These are phyloP conservation scores for Dianthus caryophyllus DNA, from an alignment of 148 eudicot species.

Conservation along the genomic window DNA sequence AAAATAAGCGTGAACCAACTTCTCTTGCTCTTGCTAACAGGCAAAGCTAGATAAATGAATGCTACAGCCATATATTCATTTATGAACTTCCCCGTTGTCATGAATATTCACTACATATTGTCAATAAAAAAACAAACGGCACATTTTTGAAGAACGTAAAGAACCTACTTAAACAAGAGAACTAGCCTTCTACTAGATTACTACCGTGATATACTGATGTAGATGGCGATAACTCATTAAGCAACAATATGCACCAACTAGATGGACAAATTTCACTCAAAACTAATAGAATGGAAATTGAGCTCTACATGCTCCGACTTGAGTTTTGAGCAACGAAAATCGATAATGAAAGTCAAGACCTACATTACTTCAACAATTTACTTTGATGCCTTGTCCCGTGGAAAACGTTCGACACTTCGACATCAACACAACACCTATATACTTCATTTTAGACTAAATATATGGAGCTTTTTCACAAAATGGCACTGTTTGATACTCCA, in stretches of 20 bases:
- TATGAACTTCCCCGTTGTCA: too few species aligned
- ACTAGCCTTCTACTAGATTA: not conserved
- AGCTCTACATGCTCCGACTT: not conserved
- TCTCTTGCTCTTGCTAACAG: not conserved
- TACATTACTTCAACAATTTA: too few species aligned
- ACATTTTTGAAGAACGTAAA: too few species aligned
- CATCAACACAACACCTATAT: too few species aligned
- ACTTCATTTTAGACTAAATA: too few species aligned
- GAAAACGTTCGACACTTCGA: too few species aligned
- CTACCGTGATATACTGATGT: not conserved
- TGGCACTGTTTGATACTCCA: too few species aligned
- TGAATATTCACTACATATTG: too few species aligned
- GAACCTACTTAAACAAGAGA: too few species aligned
- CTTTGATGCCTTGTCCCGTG: too few species aligned
- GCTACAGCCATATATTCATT: not conserved
- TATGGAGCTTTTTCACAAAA: too few species aligned
- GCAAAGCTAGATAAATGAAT: not conserved
- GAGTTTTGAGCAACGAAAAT: not conserved
- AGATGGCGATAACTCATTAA: not conserved
- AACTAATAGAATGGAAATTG: not conserved
- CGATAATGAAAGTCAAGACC: not conserved
- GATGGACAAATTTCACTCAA: not conserved
- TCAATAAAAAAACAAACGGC: too few species aligned
- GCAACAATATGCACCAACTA: not conserved
- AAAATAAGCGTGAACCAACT: constrained; percentile 3